Base-by-base conservation (phyloP, 176 grass and related monocot genomes). In the Puccinellia tenuiflora region DNA sequence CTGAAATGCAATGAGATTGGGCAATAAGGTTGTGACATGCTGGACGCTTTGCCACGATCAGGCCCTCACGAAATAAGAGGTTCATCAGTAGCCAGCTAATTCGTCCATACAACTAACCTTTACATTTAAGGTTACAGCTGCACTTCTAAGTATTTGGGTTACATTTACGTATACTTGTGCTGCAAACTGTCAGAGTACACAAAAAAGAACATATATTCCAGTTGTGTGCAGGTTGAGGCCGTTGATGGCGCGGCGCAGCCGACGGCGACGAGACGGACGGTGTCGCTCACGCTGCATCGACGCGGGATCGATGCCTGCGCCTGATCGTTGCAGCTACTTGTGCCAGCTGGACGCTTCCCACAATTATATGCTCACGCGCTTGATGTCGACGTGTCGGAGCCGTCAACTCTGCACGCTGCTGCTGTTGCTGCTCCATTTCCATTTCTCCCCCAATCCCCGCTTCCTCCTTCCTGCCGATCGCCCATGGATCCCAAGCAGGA, bases 401-500 rank as follows among this genome's bases (percentile, higher is more conserved):
- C 28, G 73, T 83, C 86, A 42, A 55, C 65, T 56, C 50, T 20
- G 65, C 33, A 9, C 65, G 12, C 9, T 69, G 4, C 33, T 18
- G 45, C 15, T 47, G 8, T 0, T 48, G 3, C 5, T 68, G 1
- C 48, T 70, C 21, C 63, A n/a, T n/a, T n/a, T n/a, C 67, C 53
- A 56, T 45, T 46, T 31, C 10, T 18, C 3, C 21, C 20, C 47
- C 11, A 31, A 10, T 18, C 45, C 14, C 70, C 16, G 24, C 69
- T 48, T 48, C 3, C 69, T 48, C 42, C 39, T 16, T 72, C 40
- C 42, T 7, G 15, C 77, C 76, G 68, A 64, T 16, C 66, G 66
- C 56, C 43, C 63, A 90, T 90, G 88, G 88, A 90, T 37, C 65
- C 83, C 24, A 90, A 85, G 33, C 16, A 43, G 45, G 33, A 54